Base-by-base conservation (phyloP, 768 basidiomycete genomes). In the Tricholoma matsutake region DNA sequence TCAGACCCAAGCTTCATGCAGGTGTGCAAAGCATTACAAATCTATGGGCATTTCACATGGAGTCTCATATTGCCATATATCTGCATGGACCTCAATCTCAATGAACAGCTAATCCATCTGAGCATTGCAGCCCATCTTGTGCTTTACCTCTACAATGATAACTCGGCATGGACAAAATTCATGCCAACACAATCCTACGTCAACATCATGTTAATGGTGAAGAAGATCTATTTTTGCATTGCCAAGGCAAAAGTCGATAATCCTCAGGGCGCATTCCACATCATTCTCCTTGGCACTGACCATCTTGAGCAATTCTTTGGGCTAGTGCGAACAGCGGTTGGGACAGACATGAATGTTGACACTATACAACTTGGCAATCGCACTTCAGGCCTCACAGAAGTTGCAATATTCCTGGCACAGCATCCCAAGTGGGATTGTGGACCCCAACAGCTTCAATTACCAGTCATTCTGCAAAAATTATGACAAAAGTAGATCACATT, bases 271-370 rank as follows among this genome's bases (percentile, higher is more conserved):
- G 22, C 67, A 51, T 77, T 79, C 58, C 77, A 60, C 49, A 34
- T 78, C 4, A 73, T 75, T 10, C 66, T 77, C 0, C 60, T 79
- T 4, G 78, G 78, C 13, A 79, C 77, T 0, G 74, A 79, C 61
- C 67, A 73, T 0, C 67, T 77, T 1, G 75, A 79, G 59, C 63
- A 63, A 14, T 56, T 75, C 0, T 79, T 77, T 63, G 76, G 77
- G 1, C 65, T 76, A 22, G 59, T 76, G 9, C 64, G 72, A 0
- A 77, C 75, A 7, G 72, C 72, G 66, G 61, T 76, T 52, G 74
- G 77, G 0, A 75, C 70, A 28, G 74, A 78, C 34, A 45, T 67
- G 0, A 74, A 74, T 45, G n/a, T 70, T 3, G 72, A 75, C 54
- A 35, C 67, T 1, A 52, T 61, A 14, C 69, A 76, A 57, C 67